Conservation (phyloP, 805 yeast species). For the Zygosaccharomyces bisporus region DNA sequence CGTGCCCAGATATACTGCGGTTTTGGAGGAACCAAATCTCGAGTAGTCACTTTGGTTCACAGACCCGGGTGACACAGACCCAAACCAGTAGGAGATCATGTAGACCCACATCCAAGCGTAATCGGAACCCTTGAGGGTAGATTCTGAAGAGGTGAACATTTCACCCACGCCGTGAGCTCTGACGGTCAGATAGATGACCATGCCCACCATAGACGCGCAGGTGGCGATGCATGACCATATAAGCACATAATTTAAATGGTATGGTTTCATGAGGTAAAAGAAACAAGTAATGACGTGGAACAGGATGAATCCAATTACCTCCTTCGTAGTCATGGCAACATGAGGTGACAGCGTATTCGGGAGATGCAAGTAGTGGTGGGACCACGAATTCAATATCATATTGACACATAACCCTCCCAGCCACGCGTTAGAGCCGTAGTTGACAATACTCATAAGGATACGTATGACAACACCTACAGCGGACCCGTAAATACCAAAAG, state of each 20-base stretch:
- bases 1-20: conserved; percentile 34
- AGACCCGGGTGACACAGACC: conserved; percentile 41
- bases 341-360: conserved; percentile 33
- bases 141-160: conserved; percentile 28
- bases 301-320: conserved; percentile 38
- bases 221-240: conserved; percentile 38
- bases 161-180: conserved; percentile 38
- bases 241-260: conserved; percentile 39
- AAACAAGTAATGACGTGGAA: conserved; percentile 45
- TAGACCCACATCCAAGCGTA: conserved; percentile 44
- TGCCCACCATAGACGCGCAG: conserved; percentile 41
- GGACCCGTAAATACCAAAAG: conserved; percentile 47
- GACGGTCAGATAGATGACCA: conserved; percentile 36
- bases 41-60: conserved; percentile 42
- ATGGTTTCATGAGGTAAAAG: conserved; percentile 43
- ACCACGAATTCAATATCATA: conserved; percentile 41
- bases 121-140: conserved; percentile 36
- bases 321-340: conserved; percentile 38
- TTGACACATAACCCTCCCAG: conserved; percentile 43
- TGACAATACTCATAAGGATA: conserved; percentile 45
- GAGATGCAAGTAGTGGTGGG: conserved; percentile 37
- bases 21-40: conserved; percentile 37
- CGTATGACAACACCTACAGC: conserved; percentile 41
- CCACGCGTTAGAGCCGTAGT: conserved; percentile 46
- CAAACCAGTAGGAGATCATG: conserved; percentile 42